A percentile compares a stretch with the other conserved stretches of the same genome.
phyloP scores from a whole-genome alignment of 2,329 filamentous ascomycete species.

The Ascocoryne sarcoides region DNA sequence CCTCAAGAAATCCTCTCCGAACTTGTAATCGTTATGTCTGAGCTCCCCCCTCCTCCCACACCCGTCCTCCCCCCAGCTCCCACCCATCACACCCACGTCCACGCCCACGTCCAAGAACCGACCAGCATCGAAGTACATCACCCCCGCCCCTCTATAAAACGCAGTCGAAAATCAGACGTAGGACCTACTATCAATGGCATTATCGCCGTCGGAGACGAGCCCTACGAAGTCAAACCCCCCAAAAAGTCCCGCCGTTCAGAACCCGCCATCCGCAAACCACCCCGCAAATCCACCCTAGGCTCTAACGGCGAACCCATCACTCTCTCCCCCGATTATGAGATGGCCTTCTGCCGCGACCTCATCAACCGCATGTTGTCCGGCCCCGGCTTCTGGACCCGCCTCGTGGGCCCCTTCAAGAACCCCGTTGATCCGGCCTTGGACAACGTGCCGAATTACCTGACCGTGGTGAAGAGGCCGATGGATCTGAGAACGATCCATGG shows the following conservation, averaged over 20 bases:
- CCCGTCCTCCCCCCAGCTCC: slow-evolving; percentile 12
- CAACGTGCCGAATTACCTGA: slow-evolving; percentile 52
- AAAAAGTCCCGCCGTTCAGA: slow-evolving; percentile 20
- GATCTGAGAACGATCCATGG: slow-evolving; percentile 50
- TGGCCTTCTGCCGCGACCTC: slow-evolving; percentile 50
- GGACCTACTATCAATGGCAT: slow-evolving; percentile 1
- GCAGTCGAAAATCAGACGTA: slow-evolving; percentile 17
- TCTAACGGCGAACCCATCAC: slow-evolving; percentile 2
- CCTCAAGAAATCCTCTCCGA: slow-evolving; percentile 55
- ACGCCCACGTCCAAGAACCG: slow-evolving; percentile 3
- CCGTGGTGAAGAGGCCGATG: slow-evolving; percentile 53
- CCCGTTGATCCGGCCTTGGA: slow-evolving; percentile 49
- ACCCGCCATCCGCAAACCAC: slow-evolving; percentile 11
- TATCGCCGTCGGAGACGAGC: slow-evolving; percentile 13
- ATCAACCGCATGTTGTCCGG: slow-evolving; percentile 52
- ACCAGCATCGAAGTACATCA: slow-evolving; percentile 27
- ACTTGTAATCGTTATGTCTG: slow-evolving; percentile 53
- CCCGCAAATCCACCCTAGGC: slow-evolving; percentile 2
- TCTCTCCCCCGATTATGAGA: slow-evolving; percentile 35
- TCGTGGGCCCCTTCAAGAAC: slow-evolving; percentile 53
- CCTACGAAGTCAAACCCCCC: slow-evolving; percentile 16
- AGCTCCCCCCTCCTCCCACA: slow-evolving; percentile 33
- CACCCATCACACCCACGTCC: slow-evolving; percentile 2
- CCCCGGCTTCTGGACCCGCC: slow-evolving; percentile 58
- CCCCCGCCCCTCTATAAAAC: slow-evolving; percentile 16